Base-by-base conservation (phyloP, 495 filamentous ascomycete genomes). In the Friedmanniomyces simplex region DNA sequence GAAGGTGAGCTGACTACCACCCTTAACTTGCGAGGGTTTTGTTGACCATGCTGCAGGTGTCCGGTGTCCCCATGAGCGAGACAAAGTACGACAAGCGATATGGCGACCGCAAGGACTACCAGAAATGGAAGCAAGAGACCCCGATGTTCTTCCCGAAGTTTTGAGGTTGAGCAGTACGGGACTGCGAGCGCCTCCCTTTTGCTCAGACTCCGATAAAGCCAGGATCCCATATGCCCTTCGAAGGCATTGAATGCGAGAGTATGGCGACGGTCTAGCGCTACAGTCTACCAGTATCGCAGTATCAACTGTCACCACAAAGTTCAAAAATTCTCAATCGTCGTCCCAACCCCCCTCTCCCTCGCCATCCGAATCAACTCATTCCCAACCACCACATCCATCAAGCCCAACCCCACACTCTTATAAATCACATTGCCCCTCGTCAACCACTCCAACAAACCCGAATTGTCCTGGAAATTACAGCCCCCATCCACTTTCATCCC, bases 391-490 rank as follows among this genome's bases (percentile, higher is more conserved):
- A 93, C 69, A 68, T 93, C 88, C 87, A 93, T 91, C 61, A 90
- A 62, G 0, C 86, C 88, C 45, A 90, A 61, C 0, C 88, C 88
- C 10, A 93, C 88, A 63, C 81, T 83, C 74, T 91, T 91, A 66
- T 87, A 93, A 22, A 93, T 82, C 34, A 95, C 88, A 71, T 94
- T 96, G 1, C 91, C 91, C 22, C 71, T 76, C 54, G 82, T 74
- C 57, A 95, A 68, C 88, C 89, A 93, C 21, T 82, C 76, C 50
- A 75, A 73, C 68, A 89, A 64, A 22, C 79, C 78, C 37, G 80
- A 73, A 43, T 84, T 77, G 28, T 67, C 70, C 54, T 76, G 72
- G 18, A 69, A 64, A 41, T 68, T 48, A 21, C 55, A 66, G 22
- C 71, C 64, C 25, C 69, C 63, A 42, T 64, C 64, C 13, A 34